Evolutionary conservation across 257 asterid species (phyloP), one percentile per base, ranked within the genome.

Genomic region (Fraxinus anomala): DNA sequence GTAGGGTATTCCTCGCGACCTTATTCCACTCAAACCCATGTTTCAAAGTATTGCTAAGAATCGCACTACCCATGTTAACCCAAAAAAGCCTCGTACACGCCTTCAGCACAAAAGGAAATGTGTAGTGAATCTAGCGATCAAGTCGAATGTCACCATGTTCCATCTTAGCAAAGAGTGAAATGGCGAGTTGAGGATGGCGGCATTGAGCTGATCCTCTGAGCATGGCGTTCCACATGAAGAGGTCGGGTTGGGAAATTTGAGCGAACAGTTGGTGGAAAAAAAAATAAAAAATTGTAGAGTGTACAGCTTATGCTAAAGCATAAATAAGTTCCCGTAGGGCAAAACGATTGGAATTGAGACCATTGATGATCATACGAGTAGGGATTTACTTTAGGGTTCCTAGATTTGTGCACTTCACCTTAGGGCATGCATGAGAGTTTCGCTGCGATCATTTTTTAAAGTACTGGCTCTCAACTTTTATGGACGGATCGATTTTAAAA

Each of bases 121-220:
- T 90, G 82, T 83, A 90, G 16, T 86, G 77, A 30, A 30, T 30
- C 33, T 30, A 30, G 33, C 33, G 33, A 81, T 92, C 96, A 2
- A 91, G 89, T 67, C 17, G 79, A 67, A 87, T 44, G 54, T 5
- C 59, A 30, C 9, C 70, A 63, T 63, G 80, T 66, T 89, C 96
- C 92, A 89, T 83, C 77, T 63, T 66, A 33, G 85, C 59, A 44
- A 80, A 92, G 33, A 86, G 74, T 0, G 93, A 83, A 68, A 90
- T 42, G 0, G 94, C 82, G 19, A 86, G 42, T 0, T 84, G 83
- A 3, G 97, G 96, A n/a, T 84, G 82, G 78, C 71, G 34, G 83
- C 97, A 89, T 86, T 90, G 94, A 61, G 96, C 94, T 26, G 96
- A 92, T 79, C 97, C 97, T 77, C 96, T 86, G 6, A 90, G 91